phyloP scores from a whole-genome alignment of 768 basidiomycete species.

The Pleurotus sapidus region DNA sequence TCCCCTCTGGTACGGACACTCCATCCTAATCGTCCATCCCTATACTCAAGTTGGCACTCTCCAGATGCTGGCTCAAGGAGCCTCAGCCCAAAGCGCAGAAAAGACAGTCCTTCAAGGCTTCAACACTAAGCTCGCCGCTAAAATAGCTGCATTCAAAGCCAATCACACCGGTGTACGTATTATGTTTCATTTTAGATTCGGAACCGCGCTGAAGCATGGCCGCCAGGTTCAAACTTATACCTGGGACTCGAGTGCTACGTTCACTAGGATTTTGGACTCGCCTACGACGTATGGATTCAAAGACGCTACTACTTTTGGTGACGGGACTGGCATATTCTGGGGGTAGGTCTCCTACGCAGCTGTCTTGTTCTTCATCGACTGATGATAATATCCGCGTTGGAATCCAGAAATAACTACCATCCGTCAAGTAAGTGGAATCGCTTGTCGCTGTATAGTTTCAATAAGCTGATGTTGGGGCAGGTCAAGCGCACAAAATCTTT shows the following conservation, averaged over 20 bases:
- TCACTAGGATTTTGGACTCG: constrained; percentile 45
- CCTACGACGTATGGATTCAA: constrained; percentile 52
- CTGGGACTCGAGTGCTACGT: constrained; percentile 49
- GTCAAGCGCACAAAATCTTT: constrained; percentile 38
- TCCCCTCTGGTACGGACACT: constrained; percentile 33
- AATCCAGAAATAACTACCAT: constrained; percentile 49
- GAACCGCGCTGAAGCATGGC: not conserved
- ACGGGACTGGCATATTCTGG: constrained; percentile 45
- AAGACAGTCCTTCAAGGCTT: constrained; percentile 46
- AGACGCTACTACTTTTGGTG: constrained; percentile 46
- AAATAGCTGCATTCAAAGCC: constrained; percentile 37
- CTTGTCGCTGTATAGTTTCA: not conserved
- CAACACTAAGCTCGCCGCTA: constrained; percentile 45
- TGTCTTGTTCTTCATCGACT: too few species aligned
- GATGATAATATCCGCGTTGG: too few species aligned
- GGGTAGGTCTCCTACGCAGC: constrained; percentile 30
- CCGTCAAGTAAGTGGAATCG: constrained; percentile 39
- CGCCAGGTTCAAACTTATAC: constrained; percentile 41
- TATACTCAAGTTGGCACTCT: too few species aligned
- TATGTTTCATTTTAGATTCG: too few species aligned
- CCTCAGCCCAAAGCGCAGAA: constrained; percentile 35
- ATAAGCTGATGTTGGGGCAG: constrained; percentile 16
- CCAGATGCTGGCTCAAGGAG: constrained; percentile 47
- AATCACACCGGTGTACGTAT: constrained; percentile 43
- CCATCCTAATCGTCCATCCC: too few species aligned